These are phyloP conservation scores for Microdochium nivale DNA, from an alignment of 2,329 filamentous ascomycete species.

Conservation along the genomic window DNA sequence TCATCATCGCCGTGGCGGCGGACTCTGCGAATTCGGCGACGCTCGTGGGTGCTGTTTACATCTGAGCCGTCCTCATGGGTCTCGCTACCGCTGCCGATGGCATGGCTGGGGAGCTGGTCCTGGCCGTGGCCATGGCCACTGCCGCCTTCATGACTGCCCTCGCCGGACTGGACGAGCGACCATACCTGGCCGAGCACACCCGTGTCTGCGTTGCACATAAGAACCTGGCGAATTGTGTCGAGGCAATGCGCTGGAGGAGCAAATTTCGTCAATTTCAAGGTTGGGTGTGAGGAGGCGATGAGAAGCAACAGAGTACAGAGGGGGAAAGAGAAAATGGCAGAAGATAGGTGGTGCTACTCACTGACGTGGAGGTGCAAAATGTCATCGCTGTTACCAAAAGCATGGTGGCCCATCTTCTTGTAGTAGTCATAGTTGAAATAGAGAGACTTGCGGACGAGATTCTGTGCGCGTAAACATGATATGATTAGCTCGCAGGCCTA, in stretches of 20 bases:
- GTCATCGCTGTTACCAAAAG: slow-evolving; percentile 45
- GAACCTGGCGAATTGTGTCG: slow-evolving; percentile 51
- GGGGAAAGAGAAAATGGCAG: not conserved
- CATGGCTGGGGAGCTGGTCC: not conserved
- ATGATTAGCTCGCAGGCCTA: not conserved
- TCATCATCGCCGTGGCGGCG: no score
- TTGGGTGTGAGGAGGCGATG: not conserved
- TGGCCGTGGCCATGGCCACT: not conserved
- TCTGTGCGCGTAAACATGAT: slow-evolving; percentile 22
- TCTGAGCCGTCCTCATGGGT: not conserved
- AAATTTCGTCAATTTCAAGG: slow-evolving; percentile 26
- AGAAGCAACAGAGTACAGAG: not conserved
- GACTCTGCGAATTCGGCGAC: no score
- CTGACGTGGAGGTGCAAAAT: slow-evolving; percentile 47
- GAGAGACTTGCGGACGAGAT: slow-evolving; percentile 47
- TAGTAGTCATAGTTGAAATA: slow-evolving; percentile 55
- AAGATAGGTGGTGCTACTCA: not conserved
- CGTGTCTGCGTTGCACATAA: slow-evolving; percentile 55
- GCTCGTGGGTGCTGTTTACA: no score
- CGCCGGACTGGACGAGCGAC: slow-evolving; percentile 16
- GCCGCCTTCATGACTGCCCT: no score
- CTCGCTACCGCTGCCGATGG: not conserved
- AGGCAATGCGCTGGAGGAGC: slow-evolving; percentile 44
- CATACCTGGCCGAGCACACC: slow-evolving; percentile 54
- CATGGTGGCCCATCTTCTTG: slow-evolving; percentile 23